Percentiles rank a stretch among this genome's conserved stretches.
Evolutionary conservation across 2,329 filamentous ascomycete genomes (phyloP).

Genomic region (Neonectria neomacrospora): DNA sequence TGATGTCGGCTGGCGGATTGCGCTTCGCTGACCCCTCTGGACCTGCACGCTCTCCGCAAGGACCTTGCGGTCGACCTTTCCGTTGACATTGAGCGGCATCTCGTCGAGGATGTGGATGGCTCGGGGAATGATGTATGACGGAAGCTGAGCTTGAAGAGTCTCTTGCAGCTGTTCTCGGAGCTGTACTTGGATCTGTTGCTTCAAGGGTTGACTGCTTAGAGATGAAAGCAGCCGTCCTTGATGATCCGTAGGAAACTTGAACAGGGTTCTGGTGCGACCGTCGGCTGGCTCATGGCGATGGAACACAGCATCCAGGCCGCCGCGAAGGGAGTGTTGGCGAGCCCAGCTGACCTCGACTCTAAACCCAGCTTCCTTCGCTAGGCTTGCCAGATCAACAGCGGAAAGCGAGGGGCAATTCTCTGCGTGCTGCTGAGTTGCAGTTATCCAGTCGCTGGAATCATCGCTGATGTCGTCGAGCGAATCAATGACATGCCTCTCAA

Average conservation of each 20-base stretch:
- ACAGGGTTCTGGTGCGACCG: constrained; percentile 21
- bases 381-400: constrained; percentile 30
- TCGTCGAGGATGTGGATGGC: constrained; percentile 28
- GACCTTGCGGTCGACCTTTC: constrained; percentile 3
- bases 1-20: constrained; percentile 10
- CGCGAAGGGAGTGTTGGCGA: constrained; percentile 46
- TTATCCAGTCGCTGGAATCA: constrained; percentile 26
- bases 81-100: neutral
- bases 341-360: constrained; percentile 60
- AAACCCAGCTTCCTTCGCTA: constrained; percentile 53
- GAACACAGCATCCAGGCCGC: constrained; percentile 45
- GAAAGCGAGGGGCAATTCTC: constrained; percentile 22
- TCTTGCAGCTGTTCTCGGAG: constrained; percentile 6
- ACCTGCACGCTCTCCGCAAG: neutral
- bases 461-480: constrained; percentile 5
- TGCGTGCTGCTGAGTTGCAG: neutral
- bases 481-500: constrained; percentile 38
- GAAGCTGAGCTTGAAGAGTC: constrained; percentile 26
- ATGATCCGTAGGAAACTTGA: constrained; percentile 39
- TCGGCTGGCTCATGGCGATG: constrained; percentile 48
- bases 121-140: constrained; percentile 43
- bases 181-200: constrained; percentile 6
- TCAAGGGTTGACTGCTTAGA: constrained; percentile 9
- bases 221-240: neutral
- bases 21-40: neutral